Percentiles rank a stretch among this genome's conserved stretches.
Evolutionary conservation across 2,329 filamentous ascomycete genomes (phyloP).

Genomic region (Neophaeococcomyces aloes): DNA sequence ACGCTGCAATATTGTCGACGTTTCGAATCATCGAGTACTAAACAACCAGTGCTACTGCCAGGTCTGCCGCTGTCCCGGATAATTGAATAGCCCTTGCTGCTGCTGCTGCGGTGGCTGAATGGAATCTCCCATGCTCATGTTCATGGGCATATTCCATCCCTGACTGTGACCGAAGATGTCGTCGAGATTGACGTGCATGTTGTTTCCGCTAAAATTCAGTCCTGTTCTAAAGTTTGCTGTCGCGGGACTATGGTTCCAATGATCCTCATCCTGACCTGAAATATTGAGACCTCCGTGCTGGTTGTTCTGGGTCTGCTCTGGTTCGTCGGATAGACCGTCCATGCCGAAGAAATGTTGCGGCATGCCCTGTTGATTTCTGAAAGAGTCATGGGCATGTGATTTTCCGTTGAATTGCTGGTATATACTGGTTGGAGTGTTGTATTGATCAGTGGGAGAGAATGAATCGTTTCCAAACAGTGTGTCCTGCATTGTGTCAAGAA

Average conservation of each 20-base stretch:
- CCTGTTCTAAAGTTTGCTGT: conserved; percentile 9
- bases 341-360: not conserved
- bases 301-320: not conserved
- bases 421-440: not conserved
- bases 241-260: conserved; percentile 13
- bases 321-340: conserved; percentile 1
- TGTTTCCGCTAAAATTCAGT: conserved; percentile 8
- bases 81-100: not conserved
- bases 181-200: conserved; percentile 12
- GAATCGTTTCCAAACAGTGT: conserved; percentile 3
- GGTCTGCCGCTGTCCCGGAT: not conserved
- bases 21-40: too few relatives aligned
- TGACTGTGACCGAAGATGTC: conserved; percentile 14
- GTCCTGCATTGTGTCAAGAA: conserved; percentile 11
- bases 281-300: not conserved
- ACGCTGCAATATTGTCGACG: too few relatives aligned
- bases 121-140: not conserved
- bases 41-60: too few relatives aligned
- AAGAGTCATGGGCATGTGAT: not conserved
- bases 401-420: not conserved
- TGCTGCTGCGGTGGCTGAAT: conserved; percentile 2
- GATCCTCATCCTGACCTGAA: conserved; percentile 11
- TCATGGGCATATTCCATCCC: conserved; percentile 9
- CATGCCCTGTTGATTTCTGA: not conserved
- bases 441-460: not conserved